phyloP scores from a whole-genome alignment of 345 rosid species.

The Triadica sebifera region DNA sequence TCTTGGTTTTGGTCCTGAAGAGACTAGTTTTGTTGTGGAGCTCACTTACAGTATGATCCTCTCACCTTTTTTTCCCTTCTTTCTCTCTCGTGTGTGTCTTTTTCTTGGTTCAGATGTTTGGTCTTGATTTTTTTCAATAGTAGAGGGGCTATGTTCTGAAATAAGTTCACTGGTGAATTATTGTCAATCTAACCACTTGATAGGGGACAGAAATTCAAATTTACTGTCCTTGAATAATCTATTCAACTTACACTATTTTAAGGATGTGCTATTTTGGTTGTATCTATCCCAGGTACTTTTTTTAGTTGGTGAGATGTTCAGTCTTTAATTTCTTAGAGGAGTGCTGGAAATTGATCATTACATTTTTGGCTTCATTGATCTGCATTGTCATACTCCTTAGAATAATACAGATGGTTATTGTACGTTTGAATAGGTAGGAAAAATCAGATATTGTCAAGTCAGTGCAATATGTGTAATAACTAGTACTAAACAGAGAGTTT shows the following conservation, averaged over 20 bases:
- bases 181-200: background rate
- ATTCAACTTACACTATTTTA: background rate
- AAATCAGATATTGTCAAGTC: background rate
- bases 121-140: background rate
- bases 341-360: background rate
- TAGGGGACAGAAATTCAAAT: no score
- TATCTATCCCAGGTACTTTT: background rate
- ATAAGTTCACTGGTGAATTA: background rate
- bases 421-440: background rate
- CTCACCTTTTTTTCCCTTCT: background rate
- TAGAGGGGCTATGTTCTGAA: background rate
- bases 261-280: background rate
- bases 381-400: background rate
- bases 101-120: background rate
- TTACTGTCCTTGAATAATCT: background rate
- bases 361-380: background rate
- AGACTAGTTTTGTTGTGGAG: conserved; percentile 75
- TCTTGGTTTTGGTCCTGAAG: conserved; percentile 86
- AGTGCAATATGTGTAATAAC: background rate
- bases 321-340: background rate
- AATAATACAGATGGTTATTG: background rate
- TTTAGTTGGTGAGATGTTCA: background rate
- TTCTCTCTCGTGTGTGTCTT: background rate
- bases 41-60: conserved; percentile 70
- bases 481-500: background rate